phyloP scores from a whole-genome alignment of 176 grass and related monocot genomes.

The Phoenix dactylifera region DNA sequence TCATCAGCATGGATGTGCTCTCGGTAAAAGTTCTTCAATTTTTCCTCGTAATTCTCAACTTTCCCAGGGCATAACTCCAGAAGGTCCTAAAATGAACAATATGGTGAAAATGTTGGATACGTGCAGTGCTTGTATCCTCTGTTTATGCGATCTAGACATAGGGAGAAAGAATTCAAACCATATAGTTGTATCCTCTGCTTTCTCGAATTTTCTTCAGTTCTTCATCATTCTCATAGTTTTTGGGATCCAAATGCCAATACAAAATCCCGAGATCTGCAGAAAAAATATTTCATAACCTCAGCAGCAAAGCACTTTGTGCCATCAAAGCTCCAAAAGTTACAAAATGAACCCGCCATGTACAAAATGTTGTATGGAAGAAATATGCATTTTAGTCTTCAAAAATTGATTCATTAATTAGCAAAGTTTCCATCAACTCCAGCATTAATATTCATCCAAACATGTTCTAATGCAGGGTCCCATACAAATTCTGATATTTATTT shows the following conservation, averaged over 20 bases:
- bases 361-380: too few relatives aligned
- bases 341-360: background rate
- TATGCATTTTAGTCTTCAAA: too few relatives aligned
- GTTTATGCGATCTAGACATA: too few relatives aligned
- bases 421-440: too few relatives aligned
- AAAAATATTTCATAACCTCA: background rate
- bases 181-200: slow-evolving; percentile 78
- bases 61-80: slow-evolving; percentile 71
- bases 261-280: slow-evolving; percentile 75
- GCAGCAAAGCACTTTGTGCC: background rate
- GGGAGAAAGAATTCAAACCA: slow-evolving; percentile 25
- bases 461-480: too few relatives aligned
- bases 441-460: too few relatives aligned
- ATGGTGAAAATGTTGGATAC: background rate
- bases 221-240: slow-evolving; percentile 58
- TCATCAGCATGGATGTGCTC: slow-evolving; percentile 90
- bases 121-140: background rate
- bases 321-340: background rate
- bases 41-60: slow-evolving; percentile 93
- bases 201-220: slow-evolving; percentile 70
- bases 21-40: slow-evolving; percentile 68
- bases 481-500: too few relatives aligned
- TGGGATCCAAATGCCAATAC: slow-evolving; percentile 79
- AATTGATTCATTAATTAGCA: too few relatives aligned
- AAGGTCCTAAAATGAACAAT: slow-evolving; percentile 46